Evolutionary conservation across 2,329 filamentous ascomycete species (phyloP).

Genomic region (Aspergillus novofumigatus): DNA sequence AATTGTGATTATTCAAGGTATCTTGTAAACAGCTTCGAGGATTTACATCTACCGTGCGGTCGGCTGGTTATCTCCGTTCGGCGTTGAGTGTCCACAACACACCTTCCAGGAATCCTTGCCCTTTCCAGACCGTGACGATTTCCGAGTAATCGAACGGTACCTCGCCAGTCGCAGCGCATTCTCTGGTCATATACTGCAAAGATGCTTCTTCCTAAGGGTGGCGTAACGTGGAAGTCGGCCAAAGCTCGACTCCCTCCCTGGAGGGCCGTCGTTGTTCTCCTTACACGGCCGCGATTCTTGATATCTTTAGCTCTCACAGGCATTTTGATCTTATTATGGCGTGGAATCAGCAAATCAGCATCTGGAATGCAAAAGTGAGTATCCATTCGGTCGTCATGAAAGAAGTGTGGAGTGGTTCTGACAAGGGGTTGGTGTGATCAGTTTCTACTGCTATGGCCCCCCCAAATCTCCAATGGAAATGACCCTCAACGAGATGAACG

Average conservation of each 20-base stretch:
- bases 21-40: no score
- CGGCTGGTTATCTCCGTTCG: background rate
- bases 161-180: background rate
- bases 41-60: background rate
- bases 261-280: slow-evolving; percentile 64
- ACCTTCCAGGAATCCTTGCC: slow-evolving; percentile 12
- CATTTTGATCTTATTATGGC: slow-evolving; percentile 78
- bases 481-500: slow-evolving; percentile 81
- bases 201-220: slow-evolving; percentile 90
- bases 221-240: slow-evolving; percentile 88
- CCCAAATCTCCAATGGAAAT: slow-evolving; percentile 95
- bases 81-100: slow-evolving; percentile 1
- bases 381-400: background rate
- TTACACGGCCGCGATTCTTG: slow-evolving; percentile 75
- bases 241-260: slow-evolving; percentile 73
- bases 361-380: slow-evolving; percentile 86
- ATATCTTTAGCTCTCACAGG: slow-evolving; percentile 67
- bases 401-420: slow-evolving; percentile 8
- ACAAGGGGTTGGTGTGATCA: slow-evolving; percentile 36
- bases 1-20: background rate
- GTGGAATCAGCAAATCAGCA: slow-evolving; percentile 73
- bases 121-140: slow-evolving; percentile 6
- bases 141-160: background rate
- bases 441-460: slow-evolving; percentile 96
- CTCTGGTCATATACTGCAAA: slow-evolving; percentile 19